These are phyloP conservation scores for Deinandra increscens DNA, from an alignment of 129 eudicot genomes.

Conservation along the genomic window DNA sequence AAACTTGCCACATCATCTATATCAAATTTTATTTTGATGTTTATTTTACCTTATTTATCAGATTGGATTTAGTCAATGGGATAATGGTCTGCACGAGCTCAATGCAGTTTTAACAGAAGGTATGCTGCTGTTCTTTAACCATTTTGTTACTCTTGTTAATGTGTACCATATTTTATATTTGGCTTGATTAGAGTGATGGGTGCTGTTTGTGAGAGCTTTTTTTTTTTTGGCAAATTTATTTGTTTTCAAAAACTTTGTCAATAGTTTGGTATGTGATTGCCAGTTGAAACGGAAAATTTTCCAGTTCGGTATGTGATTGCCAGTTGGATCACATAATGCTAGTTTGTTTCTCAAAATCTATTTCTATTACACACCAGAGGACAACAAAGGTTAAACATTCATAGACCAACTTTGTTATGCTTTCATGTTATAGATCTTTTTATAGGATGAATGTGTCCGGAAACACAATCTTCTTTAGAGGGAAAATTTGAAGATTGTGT, in stretches of 20 bases:
- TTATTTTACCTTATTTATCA: constrained; percentile 13
- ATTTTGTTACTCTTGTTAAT: constrained; percentile 37
- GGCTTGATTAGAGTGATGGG: constrained; percentile 34
- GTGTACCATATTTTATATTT: constrained; percentile 35
- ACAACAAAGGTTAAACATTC: background rate
- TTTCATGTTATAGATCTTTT: background rate
- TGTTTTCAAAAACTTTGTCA: constrained; percentile 17
- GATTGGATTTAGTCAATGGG: constrained; percentile 32
- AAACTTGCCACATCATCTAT: background rate
- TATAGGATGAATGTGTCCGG: background rate
- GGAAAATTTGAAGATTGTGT: background rate
- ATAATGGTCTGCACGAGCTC: constrained; percentile 24
- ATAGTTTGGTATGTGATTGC: constrained; percentile 29
- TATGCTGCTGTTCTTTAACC: constrained; percentile 36
- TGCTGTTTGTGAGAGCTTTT: constrained; percentile 33
- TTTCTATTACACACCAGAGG: background rate
- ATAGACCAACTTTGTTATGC: background rate
- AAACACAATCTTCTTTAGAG: background rate
- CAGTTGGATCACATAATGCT: background rate
- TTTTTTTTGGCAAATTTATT: constrained; percentile 18
- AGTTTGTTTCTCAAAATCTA: background rate
- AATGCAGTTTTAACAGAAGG: constrained; percentile 38
- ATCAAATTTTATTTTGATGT: constrained; percentile 1
- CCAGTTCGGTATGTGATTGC: constrained; percentile 23
- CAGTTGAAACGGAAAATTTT: constrained; percentile 20